Base-by-base conservation (phyloP, 2,329 filamentous ascomycete species). In the Trichoderma citrinoviride region DNA sequence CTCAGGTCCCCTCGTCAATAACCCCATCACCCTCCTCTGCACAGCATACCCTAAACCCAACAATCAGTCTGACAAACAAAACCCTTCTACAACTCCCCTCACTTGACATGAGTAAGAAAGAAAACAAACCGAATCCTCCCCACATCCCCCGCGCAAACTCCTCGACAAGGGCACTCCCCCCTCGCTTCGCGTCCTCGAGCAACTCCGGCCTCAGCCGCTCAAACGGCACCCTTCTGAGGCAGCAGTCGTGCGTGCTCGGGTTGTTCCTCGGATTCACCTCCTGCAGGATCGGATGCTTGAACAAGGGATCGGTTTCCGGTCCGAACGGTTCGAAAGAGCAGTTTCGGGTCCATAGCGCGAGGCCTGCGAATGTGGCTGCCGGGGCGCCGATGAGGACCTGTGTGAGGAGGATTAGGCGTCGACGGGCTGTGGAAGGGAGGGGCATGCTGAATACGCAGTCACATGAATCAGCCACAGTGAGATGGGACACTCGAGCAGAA, bases 131-230 rank as follows among this genome's bases (percentile, higher is more conserved):
- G 17, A 47, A 58, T 25, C 55, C 41, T 7, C 25, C 55, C 55
- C 55, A 58, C 55, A 58, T 58, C 19, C 41, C 55, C 29, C 55
- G 27, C 15, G 55, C 46, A 58, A 47, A 58, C 55, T 47, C n/a
- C 19, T 37, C 43, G 4, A 58, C 41, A 12, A 58, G 21, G 2
- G 55, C 55, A 37, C 55, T 25, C 27, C 55, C 55, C 3, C 55
- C 55, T 10, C 29, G 43, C 37, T 17, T 47, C 15, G 55, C 55
- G 23, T 50, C 55, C 12, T 58, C 41, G 19, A 58, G 27, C 27
- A 58, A 14, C 43, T 47, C 55, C 10, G 27, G 55, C 27, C 14
- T 58, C 43, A 58, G 8, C 43, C 23, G 7, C 27, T 23, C 41
- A 47, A 58, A 58, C 7, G 55, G 55, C 7, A 46, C 55, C 23